Evolutionary conservation across 2,329 filamentous ascomycete species (phyloP), one percentile per base, ranked within the genome.

Genomic region (Botrytis tulipae): DNA sequence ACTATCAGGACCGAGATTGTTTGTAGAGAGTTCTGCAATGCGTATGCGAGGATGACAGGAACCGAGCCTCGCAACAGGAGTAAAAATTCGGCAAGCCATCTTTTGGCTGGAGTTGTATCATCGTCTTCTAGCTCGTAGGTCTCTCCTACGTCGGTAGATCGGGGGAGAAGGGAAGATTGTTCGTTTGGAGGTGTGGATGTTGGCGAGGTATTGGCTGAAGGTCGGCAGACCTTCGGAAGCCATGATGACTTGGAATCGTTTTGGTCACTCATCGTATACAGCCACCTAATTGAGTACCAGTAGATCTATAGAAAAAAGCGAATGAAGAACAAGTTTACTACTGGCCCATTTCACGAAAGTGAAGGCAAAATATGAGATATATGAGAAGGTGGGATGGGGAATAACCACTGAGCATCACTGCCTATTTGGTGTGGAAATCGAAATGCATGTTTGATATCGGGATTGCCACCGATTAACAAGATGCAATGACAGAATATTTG

Each of bases 31-130:
- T 95, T 97, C 75, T 97, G 94, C 8, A 97, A 85, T 14, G 91
- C 91, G 82, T 97, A 97, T 74, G 93, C 93, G 54, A 97, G 80
- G 74, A 97, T 94, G 4, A 97, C 92, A 0, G 93, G 93, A 0
- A 93, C 81, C 0, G 93, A 93, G 37, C 89, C 89, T 77, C 88
- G 90, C 54, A 92, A 82, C 2, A 96, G 84, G 10, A 93, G 83
- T 84, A 88, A 87, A 77, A 93, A 90, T 81, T 96, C 93, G 37
- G 80, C 74, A 5, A 86, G 76, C 84, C 84, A 86, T 78, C 76
- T 74, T 74, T 75, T 76, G 3, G 76, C 67, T 1, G 73, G 66
- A 20, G 78, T 77, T 22, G 18, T 48, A 48, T 73, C 63, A 22
- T 78, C 72, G 22, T 78, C 78, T 25, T 77, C 74, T 16, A 78